A percentile compares a stretch with the other conserved stretches of the same genome.
These are phyloP conservation scores for Lactifluus hygrophoroides DNA, from an alignment of 768 basidiomycete genomes.

Conservation along the genomic window DNA sequence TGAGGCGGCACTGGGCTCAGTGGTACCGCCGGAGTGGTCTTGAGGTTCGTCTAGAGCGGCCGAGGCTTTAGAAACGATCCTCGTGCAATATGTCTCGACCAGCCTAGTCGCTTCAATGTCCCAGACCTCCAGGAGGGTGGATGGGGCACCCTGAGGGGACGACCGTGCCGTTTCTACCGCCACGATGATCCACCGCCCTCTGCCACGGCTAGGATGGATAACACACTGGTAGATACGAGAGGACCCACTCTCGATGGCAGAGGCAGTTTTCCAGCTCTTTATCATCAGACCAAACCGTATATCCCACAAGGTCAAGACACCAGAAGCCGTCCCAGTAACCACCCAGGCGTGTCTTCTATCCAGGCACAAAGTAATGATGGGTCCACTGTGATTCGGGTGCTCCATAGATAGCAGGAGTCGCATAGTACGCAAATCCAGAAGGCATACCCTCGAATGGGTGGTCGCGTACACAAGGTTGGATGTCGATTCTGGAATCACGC, in stretches of 20 bases:
- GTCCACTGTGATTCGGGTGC: constrained; percentile 79
- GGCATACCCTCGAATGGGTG: constrained; percentile 62
- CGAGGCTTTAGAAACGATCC: constrained; percentile 35
- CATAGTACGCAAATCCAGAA: constrained; percentile 84
- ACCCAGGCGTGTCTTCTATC: constrained; percentile 86
- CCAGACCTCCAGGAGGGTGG: constrained; percentile 75
- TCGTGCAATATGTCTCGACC: constrained; percentile 71
- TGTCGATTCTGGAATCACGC: constrained; percentile 43
- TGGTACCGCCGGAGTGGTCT: constrained; percentile 43
- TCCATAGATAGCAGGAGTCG: constrained; percentile 64
- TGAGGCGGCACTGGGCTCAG: constrained; percentile 54
- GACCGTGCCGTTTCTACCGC: constrained; percentile 45
- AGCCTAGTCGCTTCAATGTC: constrained; percentile 76
- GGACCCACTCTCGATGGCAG: constrained; percentile 41
- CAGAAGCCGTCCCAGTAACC: constrained; percentile 77
- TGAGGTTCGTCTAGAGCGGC: constrained; percentile 48
- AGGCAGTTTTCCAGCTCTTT: constrained; percentile 77
- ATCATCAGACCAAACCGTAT: constrained; percentile 85
- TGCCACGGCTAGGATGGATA: constrained; percentile 80
- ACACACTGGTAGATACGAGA: constrained; percentile 64
- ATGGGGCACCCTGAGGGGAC: constrained; percentile 29
- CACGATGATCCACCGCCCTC: constrained; percentile 86
- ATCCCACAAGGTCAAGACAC: constrained; percentile 88
- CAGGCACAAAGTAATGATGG: constrained; percentile 77
- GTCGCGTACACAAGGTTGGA: constrained; percentile 85